Conservation (phyloP, 441 rosid genomes). For the Eruca vesicaria region DNA sequence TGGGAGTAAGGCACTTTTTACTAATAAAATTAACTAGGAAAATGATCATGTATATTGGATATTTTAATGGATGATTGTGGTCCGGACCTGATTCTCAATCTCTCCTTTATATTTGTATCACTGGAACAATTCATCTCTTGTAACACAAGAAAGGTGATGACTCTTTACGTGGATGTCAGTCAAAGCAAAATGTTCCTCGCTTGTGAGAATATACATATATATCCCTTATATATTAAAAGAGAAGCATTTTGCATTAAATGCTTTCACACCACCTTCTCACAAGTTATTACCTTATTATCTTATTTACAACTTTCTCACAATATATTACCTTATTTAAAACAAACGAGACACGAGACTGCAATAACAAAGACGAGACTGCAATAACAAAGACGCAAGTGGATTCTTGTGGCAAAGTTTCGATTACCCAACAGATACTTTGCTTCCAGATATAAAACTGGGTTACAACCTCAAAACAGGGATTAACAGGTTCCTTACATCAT, state of each 20-base stretch:
- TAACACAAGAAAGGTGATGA: constrained; percentile 9
- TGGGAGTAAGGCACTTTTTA: neutral
- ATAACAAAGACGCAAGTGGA: neutral
- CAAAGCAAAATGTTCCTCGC: constrained; percentile 20
- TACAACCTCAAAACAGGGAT: neutral
- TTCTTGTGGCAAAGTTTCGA: neutral
- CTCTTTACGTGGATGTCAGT: constrained; percentile 16
- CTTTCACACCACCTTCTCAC: too few relatives aligned
- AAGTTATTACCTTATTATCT: too few relatives aligned
- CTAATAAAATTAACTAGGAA: neutral
- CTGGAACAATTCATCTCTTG: constrained; percentile 7
- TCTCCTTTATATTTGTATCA: neutral
- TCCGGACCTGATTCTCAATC: neutral
- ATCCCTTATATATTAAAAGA: too few relatives aligned
- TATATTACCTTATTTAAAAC: too few relatives aligned
- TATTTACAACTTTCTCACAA: too few relatives aligned
- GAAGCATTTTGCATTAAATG: too few relatives aligned
- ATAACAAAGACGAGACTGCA: too few relatives aligned
- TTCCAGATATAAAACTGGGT: neutral
- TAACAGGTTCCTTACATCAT: neutral
- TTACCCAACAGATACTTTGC: neutral
- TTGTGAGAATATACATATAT: too few relatives aligned
- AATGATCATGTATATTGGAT: neutral
- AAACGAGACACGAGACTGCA: too few relatives aligned
- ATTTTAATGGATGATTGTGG: neutral